phyloP scores from a whole-genome alignment of 495 filamentous ascomycete species.

The Penicillium parvum region DNA sequence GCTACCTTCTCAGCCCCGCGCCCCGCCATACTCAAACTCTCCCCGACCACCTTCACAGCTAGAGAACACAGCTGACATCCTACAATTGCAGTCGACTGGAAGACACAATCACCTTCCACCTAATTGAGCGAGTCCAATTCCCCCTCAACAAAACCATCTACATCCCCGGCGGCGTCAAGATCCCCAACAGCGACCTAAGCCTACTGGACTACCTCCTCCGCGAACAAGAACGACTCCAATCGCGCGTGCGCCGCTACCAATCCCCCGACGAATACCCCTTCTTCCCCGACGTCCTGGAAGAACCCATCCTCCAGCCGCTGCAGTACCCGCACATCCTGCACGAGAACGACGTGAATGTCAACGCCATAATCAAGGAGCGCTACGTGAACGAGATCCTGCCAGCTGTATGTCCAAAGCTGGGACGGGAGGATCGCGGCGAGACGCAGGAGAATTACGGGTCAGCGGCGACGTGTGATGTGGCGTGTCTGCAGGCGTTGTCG shows the following conservation, averaged over 20 bases:
- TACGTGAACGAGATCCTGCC: conserved; percentile 85
- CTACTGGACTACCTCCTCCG: conserved; percentile 92
- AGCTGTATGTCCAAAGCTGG: conserved; percentile 67
- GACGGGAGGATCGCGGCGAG: conserved; percentile 73
- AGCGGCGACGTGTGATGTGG: conserved; percentile 84
- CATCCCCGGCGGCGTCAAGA: conserved; percentile 67
- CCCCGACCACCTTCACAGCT: background rate
- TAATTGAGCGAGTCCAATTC: conserved; percentile 98
- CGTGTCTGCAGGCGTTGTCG: conserved; percentile 85
- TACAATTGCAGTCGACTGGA: conserved; percentile 71
- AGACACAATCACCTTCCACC: conserved; percentile 97
- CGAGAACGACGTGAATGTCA: conserved; percentile 87
- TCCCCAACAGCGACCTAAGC: conserved; percentile 67
- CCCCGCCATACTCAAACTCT: conserved; percentile 7
- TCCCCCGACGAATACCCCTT: conserved; percentile 97
- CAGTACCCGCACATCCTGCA: conserved; percentile 90
- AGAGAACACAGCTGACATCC: conserved; percentile 5
- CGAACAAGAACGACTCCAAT: conserved; percentile 86
- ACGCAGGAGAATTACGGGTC: conserved; percentile 94
- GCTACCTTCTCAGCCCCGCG: conserved; percentile 5
- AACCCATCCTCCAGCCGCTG: conserved; percentile 80
- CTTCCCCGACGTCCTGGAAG: conserved; percentile 78
- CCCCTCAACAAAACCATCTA: conserved; percentile 90
- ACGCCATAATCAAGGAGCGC: conserved; percentile 75
- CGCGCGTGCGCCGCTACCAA: conserved; percentile 91